Percentiles rank a stretch among this genome's conserved stretches.
These are phyloP conservation scores for Aspergillus sergii DNA, from an alignment of 2,329 filamentous ascomycete species.

Conservation along the genomic window DNA sequence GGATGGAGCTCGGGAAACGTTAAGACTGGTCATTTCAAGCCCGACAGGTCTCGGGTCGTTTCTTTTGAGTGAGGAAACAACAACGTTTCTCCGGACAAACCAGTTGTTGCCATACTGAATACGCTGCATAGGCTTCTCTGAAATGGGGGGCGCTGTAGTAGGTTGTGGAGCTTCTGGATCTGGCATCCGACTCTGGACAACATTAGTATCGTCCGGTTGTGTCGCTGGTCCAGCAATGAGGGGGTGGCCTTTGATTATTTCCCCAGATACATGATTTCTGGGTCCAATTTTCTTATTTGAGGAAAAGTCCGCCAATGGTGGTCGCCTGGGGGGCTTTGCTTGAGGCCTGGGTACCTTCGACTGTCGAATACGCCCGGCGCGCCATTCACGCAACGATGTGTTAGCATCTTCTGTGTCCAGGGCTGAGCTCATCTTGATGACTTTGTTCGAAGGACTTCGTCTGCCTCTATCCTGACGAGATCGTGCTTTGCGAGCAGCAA, in stretches of 20 bases:
- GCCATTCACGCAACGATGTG: constrained; percentile 54
- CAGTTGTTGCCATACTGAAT: constrained; percentile 33
- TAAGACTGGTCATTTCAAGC: constrained; percentile 29
- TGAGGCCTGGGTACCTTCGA: constrained; percentile 22
- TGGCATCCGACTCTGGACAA: background rate
- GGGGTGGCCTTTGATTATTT: constrained; percentile 2
- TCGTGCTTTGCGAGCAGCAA: constrained; percentile 58
- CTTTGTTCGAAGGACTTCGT: constrained; percentile 55
- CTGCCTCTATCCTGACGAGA: constrained; percentile 52
- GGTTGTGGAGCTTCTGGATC: constrained; percentile 2
- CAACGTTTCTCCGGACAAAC: constrained; percentile 37
- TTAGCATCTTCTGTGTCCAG: constrained; percentile 60
- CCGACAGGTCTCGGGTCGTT: constrained; percentile 39
- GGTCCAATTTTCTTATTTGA: constrained; percentile 17
- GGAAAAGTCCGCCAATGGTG: constrained; percentile 25
- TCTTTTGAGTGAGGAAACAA: constrained; percentile 40
- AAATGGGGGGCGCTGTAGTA: background rate
- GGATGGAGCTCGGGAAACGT: constrained; percentile 19
- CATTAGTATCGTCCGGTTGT: constrained; percentile 7
- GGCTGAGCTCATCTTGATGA: constrained; percentile 54
- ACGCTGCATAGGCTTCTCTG: constrained; percentile 11
- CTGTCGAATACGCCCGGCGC: constrained; percentile 45
- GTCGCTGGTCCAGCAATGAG: background rate
- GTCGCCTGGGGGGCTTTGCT: constrained; percentile 24
- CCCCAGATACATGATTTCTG: constrained; percentile 1